phyloP scores from a whole-genome alignment of 768 basidiomycete species.

The Lactarius sanguifluus region DNA sequence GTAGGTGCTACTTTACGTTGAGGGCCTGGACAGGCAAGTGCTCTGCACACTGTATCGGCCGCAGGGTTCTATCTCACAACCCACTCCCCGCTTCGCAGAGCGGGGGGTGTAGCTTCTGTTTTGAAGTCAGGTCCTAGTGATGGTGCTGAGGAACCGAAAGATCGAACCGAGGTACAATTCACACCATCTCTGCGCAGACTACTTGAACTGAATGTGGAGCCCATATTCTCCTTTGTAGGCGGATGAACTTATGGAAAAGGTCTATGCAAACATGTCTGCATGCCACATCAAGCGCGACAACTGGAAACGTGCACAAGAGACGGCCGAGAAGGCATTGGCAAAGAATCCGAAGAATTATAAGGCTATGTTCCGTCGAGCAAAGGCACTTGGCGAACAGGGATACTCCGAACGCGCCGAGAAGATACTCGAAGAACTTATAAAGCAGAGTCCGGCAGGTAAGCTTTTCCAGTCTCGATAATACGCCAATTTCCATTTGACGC shows the following conservation, averaged over 20 bases:
- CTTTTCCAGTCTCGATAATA: neutral
- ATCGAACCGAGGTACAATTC: constrained; percentile 61
- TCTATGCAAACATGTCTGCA: constrained; percentile 83
- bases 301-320: constrained; percentile 75
- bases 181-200: neutral
- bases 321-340: constrained; percentile 78
- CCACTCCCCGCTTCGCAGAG: constrained; percentile 7
- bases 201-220: neutral
- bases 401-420: constrained; percentile 72
- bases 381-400: constrained; percentile 73
- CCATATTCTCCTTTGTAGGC: constrained; percentile 45
- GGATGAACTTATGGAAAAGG: constrained; percentile 75
- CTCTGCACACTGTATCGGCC: neutral
- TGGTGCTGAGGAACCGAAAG: constrained; percentile 41
- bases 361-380: constrained; percentile 78
- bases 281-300: constrained; percentile 79
- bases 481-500: neutral
- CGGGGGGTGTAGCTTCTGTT: constrained; percentile 12
- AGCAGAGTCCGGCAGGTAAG: constrained; percentile 60
- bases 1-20: constrained; percentile 31
- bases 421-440: constrained; percentile 62
- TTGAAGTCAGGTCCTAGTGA: constrained; percentile 16
- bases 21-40: constrained; percentile 67
- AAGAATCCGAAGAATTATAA: constrained; percentile 79
- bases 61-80: neutral